phyloP scores from a whole-genome alignment of 2,329 filamentous ascomycete species.

The Fusarium xylarioides region DNA sequence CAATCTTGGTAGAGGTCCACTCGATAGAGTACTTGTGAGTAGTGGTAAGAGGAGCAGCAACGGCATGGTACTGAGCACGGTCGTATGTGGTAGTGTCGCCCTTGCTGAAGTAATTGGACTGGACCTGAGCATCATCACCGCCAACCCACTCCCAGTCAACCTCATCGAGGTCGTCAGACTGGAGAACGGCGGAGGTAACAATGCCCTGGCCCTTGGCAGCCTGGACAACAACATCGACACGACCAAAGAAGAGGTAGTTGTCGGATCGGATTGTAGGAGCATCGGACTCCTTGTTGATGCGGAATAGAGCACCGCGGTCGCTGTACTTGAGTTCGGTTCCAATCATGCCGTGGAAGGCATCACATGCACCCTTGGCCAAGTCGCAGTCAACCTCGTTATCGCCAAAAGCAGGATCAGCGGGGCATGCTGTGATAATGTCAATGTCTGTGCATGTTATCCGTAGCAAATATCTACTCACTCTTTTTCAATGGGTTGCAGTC shows the following conservation, averaged over 20 bases:
- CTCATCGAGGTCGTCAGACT: conserved; percentile 86
- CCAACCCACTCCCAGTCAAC: conserved; percentile 98
- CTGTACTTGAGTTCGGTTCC: conserved; percentile 62
- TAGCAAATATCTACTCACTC: conserved; percentile 44
- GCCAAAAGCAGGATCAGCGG: conserved; percentile 79
- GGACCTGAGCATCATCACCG: conserved; percentile 75
- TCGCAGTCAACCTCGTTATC: conserved; percentile 67
- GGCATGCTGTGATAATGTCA: conserved; percentile 62
- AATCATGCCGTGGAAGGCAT: conserved; percentile 57
- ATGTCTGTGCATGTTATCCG: background rate
- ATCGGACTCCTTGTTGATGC: conserved; percentile 73
- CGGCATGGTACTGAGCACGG: conserved; percentile 70
- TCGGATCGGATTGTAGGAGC: conserved; percentile 77
- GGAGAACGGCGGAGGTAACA: conserved; percentile 87
- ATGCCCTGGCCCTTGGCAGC: conserved; percentile 84
- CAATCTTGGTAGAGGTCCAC: conserved; percentile 71
- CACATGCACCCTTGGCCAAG: conserved; percentile 77
- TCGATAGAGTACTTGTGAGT: conserved; percentile 74
- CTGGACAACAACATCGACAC: conserved; percentile 80
- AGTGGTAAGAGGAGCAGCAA: conserved; percentile 63
- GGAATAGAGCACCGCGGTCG: conserved; percentile 63
- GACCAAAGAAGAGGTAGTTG: conserved; percentile 98
- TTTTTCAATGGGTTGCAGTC: conserved; percentile 64
- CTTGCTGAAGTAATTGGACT: conserved; percentile 88
- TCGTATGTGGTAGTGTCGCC: conserved; percentile 76